Percentiles rank a stretch among this genome's conserved stretches.
Evolutionary conservation across 257 asterid species (phyloP).

Genomic region (Solanum virginianum): DNA sequence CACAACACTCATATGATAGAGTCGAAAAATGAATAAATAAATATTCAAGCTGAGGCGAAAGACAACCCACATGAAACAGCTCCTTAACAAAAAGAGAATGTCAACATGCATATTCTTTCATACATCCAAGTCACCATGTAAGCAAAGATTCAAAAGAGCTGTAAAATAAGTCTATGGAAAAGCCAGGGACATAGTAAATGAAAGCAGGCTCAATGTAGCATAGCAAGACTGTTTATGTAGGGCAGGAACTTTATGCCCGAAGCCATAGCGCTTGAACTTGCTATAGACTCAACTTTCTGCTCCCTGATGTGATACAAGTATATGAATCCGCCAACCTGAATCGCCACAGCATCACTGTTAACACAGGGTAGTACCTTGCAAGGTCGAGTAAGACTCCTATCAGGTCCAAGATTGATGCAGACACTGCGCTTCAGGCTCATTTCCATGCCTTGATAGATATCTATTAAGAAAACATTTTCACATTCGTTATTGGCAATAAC

Average conservation of each 20-base stretch:
- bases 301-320: constrained; percentile 11
- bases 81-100: background rate
- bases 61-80: background rate
- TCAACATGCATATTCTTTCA: background rate
- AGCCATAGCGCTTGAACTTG: background rate
- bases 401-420: background rate
- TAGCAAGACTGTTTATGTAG: constrained; percentile 37
- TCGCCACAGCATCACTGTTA: constrained; percentile 18
- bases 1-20: background rate
- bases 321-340: background rate
- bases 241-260: constrained; percentile 7
- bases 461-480: constrained; percentile 4
- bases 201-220: background rate
- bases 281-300: background rate
- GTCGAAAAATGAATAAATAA: background rate
- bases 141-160: background rate
- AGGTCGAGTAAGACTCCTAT: background rate
- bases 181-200: background rate
- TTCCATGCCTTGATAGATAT: constrained; percentile 17
- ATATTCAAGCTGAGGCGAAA: background rate
- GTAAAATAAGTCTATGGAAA: background rate
- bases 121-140: background rate
- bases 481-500: background rate
- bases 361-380: constrained; percentile 24
- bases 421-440: constrained; percentile 11